phyloP scores from a whole-genome alignment of 1,284 basidiomycete species.

The Ceratobasidium sp. region DNA sequence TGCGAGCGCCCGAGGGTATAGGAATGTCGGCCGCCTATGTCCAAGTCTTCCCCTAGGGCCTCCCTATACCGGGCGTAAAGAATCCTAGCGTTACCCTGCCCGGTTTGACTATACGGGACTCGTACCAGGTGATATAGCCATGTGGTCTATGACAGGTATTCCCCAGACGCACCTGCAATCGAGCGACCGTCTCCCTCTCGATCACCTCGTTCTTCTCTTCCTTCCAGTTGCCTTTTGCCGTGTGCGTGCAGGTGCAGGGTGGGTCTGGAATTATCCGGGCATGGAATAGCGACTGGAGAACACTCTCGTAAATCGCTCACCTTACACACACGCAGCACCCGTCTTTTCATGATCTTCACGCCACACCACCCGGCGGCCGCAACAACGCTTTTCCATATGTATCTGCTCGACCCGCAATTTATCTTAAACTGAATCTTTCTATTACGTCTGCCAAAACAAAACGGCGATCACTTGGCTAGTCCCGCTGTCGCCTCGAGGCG shows the following conservation, averaged over 20 bases:
- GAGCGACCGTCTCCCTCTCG: slow-evolving; percentile 1
- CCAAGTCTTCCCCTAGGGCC: not conserved
- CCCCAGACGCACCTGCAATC: not conserved
- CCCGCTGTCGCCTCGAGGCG: not conserved
- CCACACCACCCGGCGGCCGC: not conserved
- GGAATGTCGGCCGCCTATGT: not conserved
- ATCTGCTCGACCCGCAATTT: not conserved
- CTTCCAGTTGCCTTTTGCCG: not conserved
- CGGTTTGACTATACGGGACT: not conserved
- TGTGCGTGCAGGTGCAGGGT: slow-evolving; percentile 4
- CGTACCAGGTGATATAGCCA: not conserved
- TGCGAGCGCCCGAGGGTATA: not conserved
- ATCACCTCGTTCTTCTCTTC: not conserved
- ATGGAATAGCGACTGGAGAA: not conserved
- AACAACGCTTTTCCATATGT: not conserved
- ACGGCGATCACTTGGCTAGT: not conserved
- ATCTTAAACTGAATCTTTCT: not conserved
- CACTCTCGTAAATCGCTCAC: not conserved
- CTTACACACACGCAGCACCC: not conserved
- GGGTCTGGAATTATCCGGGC: not conserved
- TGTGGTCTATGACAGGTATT: slow-evolving; percentile 2
- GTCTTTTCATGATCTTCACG: not conserved
- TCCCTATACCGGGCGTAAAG: not conserved
- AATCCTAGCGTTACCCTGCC: not conserved
- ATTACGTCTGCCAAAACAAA: slow-evolving; percentile 1